Base-by-base conservation (phyloP, 2,329 filamentous ascomycete species). In the Pleurostoma richardsiae region DNA sequence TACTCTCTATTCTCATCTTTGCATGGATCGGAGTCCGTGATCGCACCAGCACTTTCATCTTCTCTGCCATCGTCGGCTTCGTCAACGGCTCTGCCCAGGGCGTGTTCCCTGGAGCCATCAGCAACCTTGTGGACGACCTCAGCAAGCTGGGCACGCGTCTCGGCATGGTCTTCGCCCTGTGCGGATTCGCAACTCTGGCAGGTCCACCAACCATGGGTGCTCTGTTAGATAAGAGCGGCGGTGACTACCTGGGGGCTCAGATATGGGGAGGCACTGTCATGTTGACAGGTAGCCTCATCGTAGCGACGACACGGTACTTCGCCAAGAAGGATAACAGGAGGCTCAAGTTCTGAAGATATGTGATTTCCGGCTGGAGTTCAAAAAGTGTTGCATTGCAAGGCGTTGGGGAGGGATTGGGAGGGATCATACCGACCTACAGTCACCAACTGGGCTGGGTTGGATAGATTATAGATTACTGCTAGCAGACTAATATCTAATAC, bases 21-120 rank as follows among this genome's bases (percentile, higher is more conserved):
- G 71, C 69, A 28, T 86, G 82, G 82, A 70, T 74, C 0, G 73
- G 71, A 0, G 76, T 85, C 0, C 46, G 53, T 4, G 49, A 52
- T 8, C 44, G 45, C 2, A 44, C 4, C 3, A 27, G 30, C 6
- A 38, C 11, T 10, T 39, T 39, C 10, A 30, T 7, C 10, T 19
- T 29, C 11, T 4, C 33, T 4, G 30, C n/a, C 30, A 38, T 30
- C 28, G 30, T 11, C 11, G 40, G 4, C 6, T 26, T 40, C 30
- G 4, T 8, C 4, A 41, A 28, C 4, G 11, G 26, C 11, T 30
- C 30, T 11, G 11, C 29, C n/a, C 26, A n/a, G 19, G 40, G 29
- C 27, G 29, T 36, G 5, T 38, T 39, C 10, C 6, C 19, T 6
- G 38, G 6, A n/a, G 31, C 11, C 10, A 33, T 40, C 2, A 38